phyloP scores from a whole-genome alignment of 2,329 filamentous ascomycete genomes.

The Aureobasidium sp. region DNA sequence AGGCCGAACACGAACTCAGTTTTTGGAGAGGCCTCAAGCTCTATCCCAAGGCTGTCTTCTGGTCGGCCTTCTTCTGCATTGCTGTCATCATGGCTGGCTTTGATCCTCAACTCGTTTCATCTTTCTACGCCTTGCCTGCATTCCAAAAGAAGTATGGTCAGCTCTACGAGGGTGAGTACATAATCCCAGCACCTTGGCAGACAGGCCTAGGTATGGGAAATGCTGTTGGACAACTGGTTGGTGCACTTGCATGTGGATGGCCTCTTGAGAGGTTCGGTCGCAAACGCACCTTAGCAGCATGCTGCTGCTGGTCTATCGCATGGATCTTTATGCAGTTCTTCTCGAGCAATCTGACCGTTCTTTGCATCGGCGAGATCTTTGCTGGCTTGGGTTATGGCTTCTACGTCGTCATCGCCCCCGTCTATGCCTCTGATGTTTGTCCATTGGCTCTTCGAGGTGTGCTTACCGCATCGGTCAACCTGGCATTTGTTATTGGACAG shows the following conservation, averaged over 20 bases:
- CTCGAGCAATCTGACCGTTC: background rate
- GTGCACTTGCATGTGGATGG: background rate
- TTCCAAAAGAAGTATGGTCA: background rate
- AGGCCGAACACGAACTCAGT: background rate
- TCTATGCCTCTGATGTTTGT: slow-evolving; percentile 59
- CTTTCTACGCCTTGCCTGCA: background rate
- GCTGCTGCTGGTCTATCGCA: background rate
- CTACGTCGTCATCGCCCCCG: slow-evolving; percentile 40
- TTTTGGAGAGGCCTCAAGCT: background rate
- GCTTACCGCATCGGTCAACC: slow-evolving; percentile 51
- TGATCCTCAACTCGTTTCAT: background rate
- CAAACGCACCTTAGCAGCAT: background rate
- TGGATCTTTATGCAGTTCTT: slow-evolving; percentile 7
- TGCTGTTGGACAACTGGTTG: background rate
- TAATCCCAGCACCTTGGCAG: background rate
- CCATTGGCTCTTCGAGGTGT: slow-evolving; percentile 49
- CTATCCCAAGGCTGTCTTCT: background rate
- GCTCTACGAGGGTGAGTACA: background rate
- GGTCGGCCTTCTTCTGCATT: background rate
- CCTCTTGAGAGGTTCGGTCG: background rate
- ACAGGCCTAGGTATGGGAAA: background rate
- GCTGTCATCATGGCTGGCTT: background rate
- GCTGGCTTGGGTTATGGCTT: background rate
- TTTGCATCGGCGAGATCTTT: background rate
- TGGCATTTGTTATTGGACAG: slow-evolving; percentile 56